phyloP scores from a whole-genome alignment of 2,329 filamentous ascomycete genomes.

The Moelleriella libera region DNA sequence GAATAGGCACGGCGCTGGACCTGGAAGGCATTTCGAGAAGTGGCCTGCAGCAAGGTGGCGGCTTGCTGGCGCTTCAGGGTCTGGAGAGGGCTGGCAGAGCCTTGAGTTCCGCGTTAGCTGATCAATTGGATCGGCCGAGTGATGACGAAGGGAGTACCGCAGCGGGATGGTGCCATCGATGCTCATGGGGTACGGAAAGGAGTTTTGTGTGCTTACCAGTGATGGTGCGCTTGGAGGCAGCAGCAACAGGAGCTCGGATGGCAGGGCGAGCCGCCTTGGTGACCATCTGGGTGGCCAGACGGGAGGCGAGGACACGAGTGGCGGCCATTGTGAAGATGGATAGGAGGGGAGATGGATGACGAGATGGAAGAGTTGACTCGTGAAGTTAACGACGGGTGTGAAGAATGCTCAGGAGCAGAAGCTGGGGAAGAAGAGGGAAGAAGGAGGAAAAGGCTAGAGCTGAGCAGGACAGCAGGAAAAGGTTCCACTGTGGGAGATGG shows the following conservation, averaged over 20 bases:
- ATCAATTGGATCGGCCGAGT: conserved; percentile 17
- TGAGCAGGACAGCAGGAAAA: conserved; percentile 18
- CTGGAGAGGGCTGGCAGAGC: conserved; percentile 51
- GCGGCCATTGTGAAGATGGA: conserved; percentile 67
- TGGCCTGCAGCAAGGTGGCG: conserved; percentile 51
- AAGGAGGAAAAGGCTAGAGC: conserved; percentile 21
- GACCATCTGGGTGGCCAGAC: conserved; percentile 65
- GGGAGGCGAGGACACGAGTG: conserved; percentile 62
- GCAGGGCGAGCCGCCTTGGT: conserved; percentile 67
- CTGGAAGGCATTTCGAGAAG: conserved; percentile 51
- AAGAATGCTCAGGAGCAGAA: conserved; percentile 18
- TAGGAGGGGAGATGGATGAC: conserved; percentile 15
- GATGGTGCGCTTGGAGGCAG: conserved; percentile 63
- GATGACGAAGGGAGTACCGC: neutral
- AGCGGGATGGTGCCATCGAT: neutral
- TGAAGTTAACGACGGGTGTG: conserved; percentile 19
- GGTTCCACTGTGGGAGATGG: conserved; percentile 17
- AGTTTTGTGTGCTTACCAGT: conserved; percentile 43
- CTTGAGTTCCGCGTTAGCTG: conserved; percentile 22
- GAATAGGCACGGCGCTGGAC: conserved; percentile 64
- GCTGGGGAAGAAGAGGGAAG: conserved; percentile 23
- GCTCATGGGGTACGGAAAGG: conserved; percentile 10
- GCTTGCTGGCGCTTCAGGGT: conserved; percentile 62
- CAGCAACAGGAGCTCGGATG: conserved; percentile 48
- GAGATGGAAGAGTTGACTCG: conserved; percentile 13